phyloP scores from a whole-genome alignment of 164 flowering plant genomes.

The Annona squamosa region DNA sequence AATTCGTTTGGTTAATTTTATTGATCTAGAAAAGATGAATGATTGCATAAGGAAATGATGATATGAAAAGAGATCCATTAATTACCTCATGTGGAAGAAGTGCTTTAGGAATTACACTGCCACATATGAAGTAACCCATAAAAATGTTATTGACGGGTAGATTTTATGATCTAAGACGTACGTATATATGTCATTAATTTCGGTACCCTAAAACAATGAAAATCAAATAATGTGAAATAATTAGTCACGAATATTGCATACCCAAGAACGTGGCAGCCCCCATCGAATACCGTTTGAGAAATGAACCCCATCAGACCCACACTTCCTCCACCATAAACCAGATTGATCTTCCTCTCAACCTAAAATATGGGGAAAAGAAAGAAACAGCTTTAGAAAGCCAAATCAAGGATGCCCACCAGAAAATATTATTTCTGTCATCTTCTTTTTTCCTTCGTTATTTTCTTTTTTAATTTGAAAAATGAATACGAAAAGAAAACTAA shows the following conservation, averaged over 20 bases:
- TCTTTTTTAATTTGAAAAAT: too few species aligned
- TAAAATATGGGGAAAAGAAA: constrained; percentile 8
- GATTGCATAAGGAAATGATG: background rate
- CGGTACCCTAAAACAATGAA: background rate
- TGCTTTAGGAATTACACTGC: constrained; percentile 64
- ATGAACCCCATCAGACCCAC: constrained; percentile 68
- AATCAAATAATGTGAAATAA: background rate
- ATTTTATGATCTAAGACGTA: background rate
- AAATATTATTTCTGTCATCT: too few species aligned
- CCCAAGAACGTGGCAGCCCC: constrained; percentile 84
- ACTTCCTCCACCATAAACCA: constrained; percentile 82
- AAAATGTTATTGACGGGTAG: background rate
- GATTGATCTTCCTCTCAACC: constrained; percentile 60
- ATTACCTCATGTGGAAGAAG: constrained; percentile 59
- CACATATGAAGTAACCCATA: background rate
- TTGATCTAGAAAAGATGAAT: background rate
- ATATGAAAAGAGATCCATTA: background rate
- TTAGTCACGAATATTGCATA: constrained; percentile 11
- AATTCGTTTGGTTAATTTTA: background rate
- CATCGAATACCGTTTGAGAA: constrained; percentile 48
- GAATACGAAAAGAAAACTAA: too few species aligned
- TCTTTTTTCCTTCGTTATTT: too few species aligned
- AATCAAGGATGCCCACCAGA: background rate
- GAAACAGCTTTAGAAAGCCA: background rate
- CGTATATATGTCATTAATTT: too few species aligned